These are phyloP conservation scores for Pachysandra terminalis DNA, from an alignment of 164 flowering plant genomes.

Conservation along the genomic window DNA sequence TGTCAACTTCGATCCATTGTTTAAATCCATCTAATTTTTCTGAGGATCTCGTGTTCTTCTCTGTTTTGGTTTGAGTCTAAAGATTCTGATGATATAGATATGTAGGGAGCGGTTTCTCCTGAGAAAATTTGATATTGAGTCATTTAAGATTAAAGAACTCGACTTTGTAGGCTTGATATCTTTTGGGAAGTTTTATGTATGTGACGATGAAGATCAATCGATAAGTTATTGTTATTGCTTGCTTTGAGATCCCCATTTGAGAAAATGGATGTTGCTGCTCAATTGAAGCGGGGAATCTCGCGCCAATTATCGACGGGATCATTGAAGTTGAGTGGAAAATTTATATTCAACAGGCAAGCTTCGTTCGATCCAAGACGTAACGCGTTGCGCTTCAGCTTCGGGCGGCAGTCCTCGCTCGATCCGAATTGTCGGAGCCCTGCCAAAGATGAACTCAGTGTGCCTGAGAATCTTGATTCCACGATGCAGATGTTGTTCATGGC, in stretches of 20 bases:
- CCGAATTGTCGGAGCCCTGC: slow-evolving; percentile 60
- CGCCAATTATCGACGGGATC: slow-evolving; percentile 93
- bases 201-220: neutral
- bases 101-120: no score
- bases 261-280: slow-evolving; percentile 50
- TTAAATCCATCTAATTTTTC: no score
- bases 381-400: slow-evolving; percentile 68
- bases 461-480: slow-evolving; percentile 83
- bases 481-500: slow-evolving; percentile 89
- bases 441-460: slow-evolving; percentile 53
- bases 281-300: slow-evolving; percentile 83
- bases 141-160: no score
- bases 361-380: slow-evolving; percentile 74
- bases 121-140: no score
- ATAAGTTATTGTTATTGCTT: neutral
- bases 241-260: neutral
- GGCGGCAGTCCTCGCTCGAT: slow-evolving; percentile 87
- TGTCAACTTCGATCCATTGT: no score
- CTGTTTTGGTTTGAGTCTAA: neutral
- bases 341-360: slow-evolving; percentile 53
- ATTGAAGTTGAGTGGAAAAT: slow-evolving; percentile 39
- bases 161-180: neutral
- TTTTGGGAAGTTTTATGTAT: neutral
- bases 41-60: neutral
- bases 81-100: neutral